Conservation (phyloP, 2,329 filamentous ascomycete species). For the Apiospora kogelbergensis region DNA sequence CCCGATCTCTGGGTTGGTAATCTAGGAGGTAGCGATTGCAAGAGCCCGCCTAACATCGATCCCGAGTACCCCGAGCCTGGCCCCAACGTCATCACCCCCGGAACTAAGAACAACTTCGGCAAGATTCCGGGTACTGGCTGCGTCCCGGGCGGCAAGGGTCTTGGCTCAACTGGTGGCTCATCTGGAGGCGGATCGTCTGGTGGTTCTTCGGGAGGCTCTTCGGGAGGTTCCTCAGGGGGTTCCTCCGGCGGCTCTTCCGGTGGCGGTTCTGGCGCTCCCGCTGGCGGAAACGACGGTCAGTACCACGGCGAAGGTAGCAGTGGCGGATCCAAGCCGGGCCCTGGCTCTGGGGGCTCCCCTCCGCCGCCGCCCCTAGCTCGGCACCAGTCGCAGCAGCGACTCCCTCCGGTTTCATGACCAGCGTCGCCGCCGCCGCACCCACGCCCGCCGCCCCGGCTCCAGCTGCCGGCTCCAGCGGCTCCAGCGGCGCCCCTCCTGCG, state of each 20-base stretch:
- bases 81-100: slow-evolving; percentile 44
- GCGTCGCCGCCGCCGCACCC: neutral
- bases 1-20: slow-evolving; percentile 79
- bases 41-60: slow-evolving; percentile 45
- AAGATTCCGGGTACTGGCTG: slow-evolving; percentile 22
- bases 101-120: slow-evolving; percentile 36
- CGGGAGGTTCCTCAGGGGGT: slow-evolving; percentile 66
- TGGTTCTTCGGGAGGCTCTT: slow-evolving; percentile 46
- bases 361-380: slow-evolving; percentile 11
- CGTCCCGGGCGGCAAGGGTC: slow-evolving; percentile 20
- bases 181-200: slow-evolving; percentile 53
- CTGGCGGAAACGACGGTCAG: slow-evolving; percentile 14
- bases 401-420: slow-evolving; percentile 8
- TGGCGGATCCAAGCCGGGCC: slow-evolving; percentile 7
- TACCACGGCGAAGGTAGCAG: slow-evolving; percentile 4
- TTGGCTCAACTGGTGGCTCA: slow-evolving; percentile 34
- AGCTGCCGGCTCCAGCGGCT: neutral
- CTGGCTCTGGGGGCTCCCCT: slow-evolving; percentile 12
- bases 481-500: neutral
- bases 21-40: slow-evolving; percentile 56
- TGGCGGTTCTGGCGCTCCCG: slow-evolving; percentile 19
- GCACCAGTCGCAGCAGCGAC: slow-evolving; percentile 10
- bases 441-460: slow-evolving; percentile 10
- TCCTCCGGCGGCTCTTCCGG: slow-evolving; percentile 46
- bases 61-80: slow-evolving; percentile 65